Conservation (phyloP, 169 alveolate genomes). For the Cryptosporidium felis region DNA sequence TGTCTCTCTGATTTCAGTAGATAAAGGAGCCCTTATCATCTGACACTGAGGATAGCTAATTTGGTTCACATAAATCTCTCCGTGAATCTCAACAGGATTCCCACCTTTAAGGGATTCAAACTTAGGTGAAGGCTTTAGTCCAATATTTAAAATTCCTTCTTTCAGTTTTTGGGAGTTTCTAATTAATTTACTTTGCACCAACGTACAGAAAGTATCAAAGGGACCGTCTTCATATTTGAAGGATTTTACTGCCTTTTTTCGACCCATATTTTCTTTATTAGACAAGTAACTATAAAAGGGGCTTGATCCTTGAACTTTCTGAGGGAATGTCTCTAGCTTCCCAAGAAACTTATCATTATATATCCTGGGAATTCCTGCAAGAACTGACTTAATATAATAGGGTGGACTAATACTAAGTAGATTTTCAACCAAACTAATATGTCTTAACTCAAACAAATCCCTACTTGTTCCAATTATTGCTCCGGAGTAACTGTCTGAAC, state of each 20-base stretch:
- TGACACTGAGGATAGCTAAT: slow-evolving; percentile 63
- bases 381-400: slow-evolving; percentile 10
- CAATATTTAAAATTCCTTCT: slow-evolving; percentile 54
- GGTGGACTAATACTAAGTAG: slow-evolving; percentile 42
- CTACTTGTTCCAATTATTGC: slow-evolving; percentile 39
- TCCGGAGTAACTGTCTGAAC: slow-evolving; percentile 71
- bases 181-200: slow-evolving; percentile 17
- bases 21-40: slow-evolving; percentile 51
- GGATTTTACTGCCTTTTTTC: background rate
- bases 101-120: slow-evolving; percentile 1
- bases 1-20: slow-evolving; percentile 36
- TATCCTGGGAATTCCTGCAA: slow-evolving; percentile 2
- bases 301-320: background rate
- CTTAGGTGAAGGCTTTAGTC: slow-evolving; percentile 23
- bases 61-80: slow-evolving; percentile 29
- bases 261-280: background rate
- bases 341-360: slow-evolving; percentile 23
- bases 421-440: slow-evolving; percentile 18
- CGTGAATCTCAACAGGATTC: slow-evolving; percentile 12
- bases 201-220: slow-evolving; percentile 36
- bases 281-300: slow-evolving; percentile 14
- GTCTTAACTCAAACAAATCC: background rate
- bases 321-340: slow-evolving; percentile 21
- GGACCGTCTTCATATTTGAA: slow-evolving; percentile 34
- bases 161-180: background rate